phyloP scores from a whole-genome alignment of 78 protist species.

The Speleostelium caveatum region DNA sequence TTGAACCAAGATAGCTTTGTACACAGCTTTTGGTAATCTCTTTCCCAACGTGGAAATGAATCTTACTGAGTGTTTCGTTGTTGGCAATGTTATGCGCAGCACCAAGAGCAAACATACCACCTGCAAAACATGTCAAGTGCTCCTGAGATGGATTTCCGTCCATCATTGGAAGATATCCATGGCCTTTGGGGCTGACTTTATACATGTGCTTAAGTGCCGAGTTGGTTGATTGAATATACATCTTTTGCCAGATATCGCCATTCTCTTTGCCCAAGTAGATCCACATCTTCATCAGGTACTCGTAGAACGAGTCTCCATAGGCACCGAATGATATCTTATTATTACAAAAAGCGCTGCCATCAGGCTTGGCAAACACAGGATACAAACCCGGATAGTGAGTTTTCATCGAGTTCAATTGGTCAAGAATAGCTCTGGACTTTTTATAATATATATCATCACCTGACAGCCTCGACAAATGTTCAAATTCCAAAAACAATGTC shows the following conservation, averaged over 20 bases:
- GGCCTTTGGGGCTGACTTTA: conserved; percentile 6
- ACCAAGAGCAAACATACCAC: conserved; percentile 92
- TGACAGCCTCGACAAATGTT: conserved; percentile 63
- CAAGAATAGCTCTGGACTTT: neutral
- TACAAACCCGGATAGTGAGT: neutral
- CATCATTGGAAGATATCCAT: conserved; percentile 24
- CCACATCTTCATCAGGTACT: conserved; percentile 77
- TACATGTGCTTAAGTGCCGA: neutral
- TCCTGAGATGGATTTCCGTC: conserved; percentile 71
- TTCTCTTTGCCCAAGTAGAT: conserved; percentile 10
- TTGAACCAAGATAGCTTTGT: neutral
- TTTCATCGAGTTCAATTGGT: neutral
- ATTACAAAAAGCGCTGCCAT: conserved; percentile 13
- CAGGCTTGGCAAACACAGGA: neutral
- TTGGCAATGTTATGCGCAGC: conserved; percentile 26
- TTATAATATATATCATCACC: conserved; percentile 51
- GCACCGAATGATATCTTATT: conserved; percentile 53
- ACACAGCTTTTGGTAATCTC: conserved; percentile 54
- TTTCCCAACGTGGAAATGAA: conserved; percentile 12
- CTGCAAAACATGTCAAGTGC: conserved; percentile 93
- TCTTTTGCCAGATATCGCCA: conserved; percentile 15
- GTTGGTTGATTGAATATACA: conserved; percentile 75
- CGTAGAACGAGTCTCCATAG: conserved; percentile 93
- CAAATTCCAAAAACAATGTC: conserved; percentile 90
- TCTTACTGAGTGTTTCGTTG: neutral